These are phyloP conservation scores for Calycina herbarum DNA, from an alignment of 2,329 filamentous ascomycete species.

Conservation along the genomic window DNA sequence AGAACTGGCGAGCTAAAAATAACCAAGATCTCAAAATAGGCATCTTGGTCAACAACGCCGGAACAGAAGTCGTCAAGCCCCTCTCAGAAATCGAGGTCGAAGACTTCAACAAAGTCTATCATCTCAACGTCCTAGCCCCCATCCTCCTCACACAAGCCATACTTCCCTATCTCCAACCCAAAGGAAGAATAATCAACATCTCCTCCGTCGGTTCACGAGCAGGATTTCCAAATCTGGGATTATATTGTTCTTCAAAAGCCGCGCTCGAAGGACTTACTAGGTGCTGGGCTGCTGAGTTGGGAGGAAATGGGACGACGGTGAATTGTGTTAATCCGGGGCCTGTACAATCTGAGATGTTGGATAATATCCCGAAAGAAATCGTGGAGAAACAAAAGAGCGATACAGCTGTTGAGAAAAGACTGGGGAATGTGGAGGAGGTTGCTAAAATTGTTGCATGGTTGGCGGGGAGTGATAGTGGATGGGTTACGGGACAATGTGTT, in stretches of 20 bases:
- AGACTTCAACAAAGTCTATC: not conserved
- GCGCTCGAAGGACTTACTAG: slow-evolving; percentile 25
- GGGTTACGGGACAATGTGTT: slow-evolving; percentile 45
- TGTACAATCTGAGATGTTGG: slow-evolving; percentile 32
- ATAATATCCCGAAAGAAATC: slow-evolving; percentile 23
- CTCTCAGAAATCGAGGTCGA: not conserved
- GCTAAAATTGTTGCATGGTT: slow-evolving; percentile 48
- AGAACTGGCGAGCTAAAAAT: not conserved
- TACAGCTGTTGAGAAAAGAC: slow-evolving; percentile 13
- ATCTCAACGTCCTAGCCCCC: not conserved
- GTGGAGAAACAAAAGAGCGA: slow-evolving; percentile 23
- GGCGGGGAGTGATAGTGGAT: slow-evolving; percentile 46
- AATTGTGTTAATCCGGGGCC: slow-evolving; percentile 25
- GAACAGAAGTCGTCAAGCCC: not conserved
- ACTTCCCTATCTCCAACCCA: not conserved
- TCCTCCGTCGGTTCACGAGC: not conserved
- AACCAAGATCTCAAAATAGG: not conserved
- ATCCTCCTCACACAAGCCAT: not conserved
- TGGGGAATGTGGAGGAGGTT: slow-evolving; percentile 28
- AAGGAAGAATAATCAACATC: not conserved
- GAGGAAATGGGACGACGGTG: slow-evolving; percentile 23
- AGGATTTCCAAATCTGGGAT: not conserved
- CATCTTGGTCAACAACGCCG: not conserved
- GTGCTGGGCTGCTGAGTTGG: slow-evolving; percentile 25
- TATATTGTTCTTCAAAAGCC: not conserved